Conservation (phyloP, 208 protist species). For the Leishmania amazonensis region DNA sequence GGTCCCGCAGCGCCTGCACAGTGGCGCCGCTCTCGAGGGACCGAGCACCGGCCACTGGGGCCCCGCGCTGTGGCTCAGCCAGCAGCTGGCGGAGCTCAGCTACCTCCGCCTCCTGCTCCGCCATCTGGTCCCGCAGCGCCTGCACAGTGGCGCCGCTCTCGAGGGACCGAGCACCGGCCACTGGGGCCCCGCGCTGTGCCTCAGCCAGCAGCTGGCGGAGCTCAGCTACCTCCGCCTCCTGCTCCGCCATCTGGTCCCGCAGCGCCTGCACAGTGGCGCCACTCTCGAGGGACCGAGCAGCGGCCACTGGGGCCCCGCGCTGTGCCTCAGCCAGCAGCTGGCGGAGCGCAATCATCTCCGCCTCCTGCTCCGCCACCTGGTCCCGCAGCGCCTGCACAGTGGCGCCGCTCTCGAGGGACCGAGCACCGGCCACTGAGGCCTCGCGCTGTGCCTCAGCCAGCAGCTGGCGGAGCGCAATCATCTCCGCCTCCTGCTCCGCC, state of each 20-base stretch:
- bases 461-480: not conserved
- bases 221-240: not conserved
- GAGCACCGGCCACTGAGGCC: too few species aligned
- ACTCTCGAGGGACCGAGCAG: too few species aligned
- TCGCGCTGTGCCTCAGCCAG: not conserved
- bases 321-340: not conserved
- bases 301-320: too few species aligned
- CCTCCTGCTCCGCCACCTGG: not conserved
- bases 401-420: too few species aligned
- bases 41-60: too few species aligned
- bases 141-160: not conserved
- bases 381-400: not conserved
- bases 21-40: too few species aligned
- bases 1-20: not conserved
- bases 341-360: not conserved
- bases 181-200: not conserved
- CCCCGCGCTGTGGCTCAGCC: not conserved
- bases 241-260: not conserved
- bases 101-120: not conserved
- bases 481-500: not conserved
- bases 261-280: not conserved
- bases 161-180: too few species aligned
- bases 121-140: not conserved
- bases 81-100: not conserved
- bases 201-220: not conserved